A percentile compares a stretch with the other conserved stretches of the same genome.
phyloP scores from a whole-genome alignment of 768 basidiomycete genomes.

The Podaxis sp. region DNA sequence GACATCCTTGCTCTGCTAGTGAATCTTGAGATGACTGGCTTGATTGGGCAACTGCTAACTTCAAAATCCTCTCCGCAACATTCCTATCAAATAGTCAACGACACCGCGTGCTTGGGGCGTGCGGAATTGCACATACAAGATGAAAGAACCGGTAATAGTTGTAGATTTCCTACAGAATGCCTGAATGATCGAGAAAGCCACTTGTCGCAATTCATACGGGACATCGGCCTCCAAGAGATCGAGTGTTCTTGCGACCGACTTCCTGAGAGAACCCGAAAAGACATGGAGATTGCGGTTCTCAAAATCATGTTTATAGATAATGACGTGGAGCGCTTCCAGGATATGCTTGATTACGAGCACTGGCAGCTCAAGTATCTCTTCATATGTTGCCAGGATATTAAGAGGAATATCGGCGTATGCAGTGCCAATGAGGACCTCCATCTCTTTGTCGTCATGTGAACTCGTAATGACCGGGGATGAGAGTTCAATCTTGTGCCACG shows the following conservation, averaged over 20 bases:
- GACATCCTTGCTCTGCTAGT: constrained; percentile 7
- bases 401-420: constrained; percentile 62
- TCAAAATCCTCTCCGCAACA: constrained; percentile 3
- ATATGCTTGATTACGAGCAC: constrained; percentile 56
- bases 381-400: constrained; percentile 44
- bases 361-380: constrained; percentile 47
- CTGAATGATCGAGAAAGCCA: constrained; percentile 59
- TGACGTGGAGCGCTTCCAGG: constrained; percentile 61
- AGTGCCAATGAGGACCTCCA: constrained; percentile 53
- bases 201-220: constrained; percentile 66
- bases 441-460: constrained; percentile 3
- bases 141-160: constrained; percentile 1
- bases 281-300: constrained; percentile 30
- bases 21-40: constrained; percentile 3
- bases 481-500: constrained; percentile 46
- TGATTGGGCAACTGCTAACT: neutral
- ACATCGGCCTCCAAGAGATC: constrained; percentile 51
- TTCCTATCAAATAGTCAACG: neutral
- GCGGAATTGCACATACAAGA: constrained; percentile 47
- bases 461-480: constrained; percentile 37
- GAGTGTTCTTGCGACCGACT: constrained; percentile 49
- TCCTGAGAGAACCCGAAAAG: constrained; percentile 38
- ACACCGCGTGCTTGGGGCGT: neutral
- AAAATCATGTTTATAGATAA: constrained; percentile 75
- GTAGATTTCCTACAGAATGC: constrained; percentile 56